Evolutionary conservation across 2,329 filamentous ascomycete species (phyloP).

Genomic region (Hymenoscyphus albidus): DNA sequence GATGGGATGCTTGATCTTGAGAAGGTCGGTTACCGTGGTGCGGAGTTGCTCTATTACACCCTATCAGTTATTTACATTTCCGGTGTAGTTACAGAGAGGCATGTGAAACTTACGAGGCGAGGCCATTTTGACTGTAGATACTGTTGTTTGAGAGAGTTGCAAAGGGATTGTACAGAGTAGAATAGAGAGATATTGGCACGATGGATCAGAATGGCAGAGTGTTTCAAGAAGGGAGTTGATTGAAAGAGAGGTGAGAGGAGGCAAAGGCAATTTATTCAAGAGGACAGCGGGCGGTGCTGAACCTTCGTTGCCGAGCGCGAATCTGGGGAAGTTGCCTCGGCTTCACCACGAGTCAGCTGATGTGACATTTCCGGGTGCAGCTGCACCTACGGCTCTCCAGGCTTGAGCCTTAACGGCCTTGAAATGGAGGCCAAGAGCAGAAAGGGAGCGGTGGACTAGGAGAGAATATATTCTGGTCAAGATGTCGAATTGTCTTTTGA

Average conservation of each 20-base stretch:
- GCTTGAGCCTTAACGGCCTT: no score
- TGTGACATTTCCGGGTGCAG: not conserved
- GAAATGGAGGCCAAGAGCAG: no score
- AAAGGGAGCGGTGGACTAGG: no score
- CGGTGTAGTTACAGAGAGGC: slow-evolving; percentile 11
- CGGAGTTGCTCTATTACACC: slow-evolving; percentile 70
- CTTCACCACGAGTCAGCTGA: not conserved
- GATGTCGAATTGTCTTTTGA: no score
- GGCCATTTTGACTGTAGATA: slow-evolving; percentile 51
- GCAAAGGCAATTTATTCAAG: slow-evolving; percentile 11
- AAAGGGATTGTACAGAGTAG: not conserved
- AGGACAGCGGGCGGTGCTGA: not conserved
- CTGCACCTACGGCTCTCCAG: no score
- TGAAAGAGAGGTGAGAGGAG: not conserved
- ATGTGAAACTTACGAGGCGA: slow-evolving; percentile 66
- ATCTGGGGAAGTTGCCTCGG: slow-evolving; percentile 32
- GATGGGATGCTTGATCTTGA: slow-evolving; percentile 96
- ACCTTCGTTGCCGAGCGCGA: slow-evolving; percentile 8
- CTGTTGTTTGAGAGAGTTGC: not conserved
- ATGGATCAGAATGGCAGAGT: slow-evolving; percentile 1
- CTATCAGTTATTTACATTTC: slow-evolving; percentile 24
- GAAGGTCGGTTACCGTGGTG: slow-evolving; percentile 89
- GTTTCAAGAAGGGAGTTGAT: not conserved
- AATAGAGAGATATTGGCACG: not conserved
- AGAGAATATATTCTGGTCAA: no score